A percentile compares a stretch with the other conserved stretches of the same genome.
Conservation (phyloP, 306 rosid genomes). For the Casuarina equisetifolia region DNA sequence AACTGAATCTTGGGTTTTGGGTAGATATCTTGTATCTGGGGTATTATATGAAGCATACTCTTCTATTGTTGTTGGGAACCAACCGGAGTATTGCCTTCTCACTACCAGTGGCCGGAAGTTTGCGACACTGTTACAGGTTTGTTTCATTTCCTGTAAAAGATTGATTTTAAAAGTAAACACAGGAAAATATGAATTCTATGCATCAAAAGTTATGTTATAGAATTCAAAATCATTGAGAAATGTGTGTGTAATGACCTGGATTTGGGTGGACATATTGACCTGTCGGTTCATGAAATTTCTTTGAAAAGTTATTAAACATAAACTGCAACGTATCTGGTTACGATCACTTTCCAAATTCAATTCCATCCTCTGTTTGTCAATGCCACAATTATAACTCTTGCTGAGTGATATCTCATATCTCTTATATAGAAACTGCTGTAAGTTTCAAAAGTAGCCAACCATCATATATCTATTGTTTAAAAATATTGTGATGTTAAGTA, state of each 20-base stretch:
- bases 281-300: background rate
- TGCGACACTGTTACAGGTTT: slow-evolving; percentile 63
- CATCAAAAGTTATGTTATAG: background rate
- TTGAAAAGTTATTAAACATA: background rate
- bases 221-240: background rate
- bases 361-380: background rate
- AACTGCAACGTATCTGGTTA: background rate
- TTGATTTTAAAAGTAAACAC: slow-evolving; percentile 1
- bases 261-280: background rate
- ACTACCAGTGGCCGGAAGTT: slow-evolving; percentile 72
- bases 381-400: slow-evolving; percentile 4
- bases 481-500: background rate
- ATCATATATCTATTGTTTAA: background rate
- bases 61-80: slow-evolving; percentile 38
- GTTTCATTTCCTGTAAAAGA: slow-evolving; percentile 11
- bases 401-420: background rate
- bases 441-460: background rate
- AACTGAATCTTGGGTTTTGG: slow-evolving; percentile 65
- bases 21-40: slow-evolving; percentile 62
- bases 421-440: slow-evolving; percentile 4
- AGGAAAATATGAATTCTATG: background rate
- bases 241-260: background rate
- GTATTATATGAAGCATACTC: slow-evolving; percentile 44
- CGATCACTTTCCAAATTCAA: background rate
- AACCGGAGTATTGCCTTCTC: slow-evolving; percentile 58